These are phyloP conservation scores for Stagonosporopsis cucurbitacearum DNA, from an alignment of 2,329 filamentous ascomycete genomes.

Conservation along the genomic window DNA sequence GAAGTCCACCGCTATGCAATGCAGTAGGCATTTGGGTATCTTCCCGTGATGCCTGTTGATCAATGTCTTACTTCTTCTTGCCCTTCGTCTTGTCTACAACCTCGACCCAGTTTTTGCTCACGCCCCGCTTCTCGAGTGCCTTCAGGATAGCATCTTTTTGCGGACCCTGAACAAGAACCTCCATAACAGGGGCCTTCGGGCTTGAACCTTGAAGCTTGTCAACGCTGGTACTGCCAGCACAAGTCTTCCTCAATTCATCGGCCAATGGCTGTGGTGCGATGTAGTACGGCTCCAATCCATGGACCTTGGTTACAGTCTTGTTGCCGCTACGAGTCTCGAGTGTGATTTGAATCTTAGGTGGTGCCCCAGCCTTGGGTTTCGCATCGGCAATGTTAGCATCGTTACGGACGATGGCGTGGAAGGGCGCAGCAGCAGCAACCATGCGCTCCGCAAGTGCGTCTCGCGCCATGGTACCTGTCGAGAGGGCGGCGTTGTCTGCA, in stretches of 20 bases:
- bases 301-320: constrained; percentile 69
- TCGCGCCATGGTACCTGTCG: constrained; percentile 64
- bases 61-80: constrained; percentile 57
- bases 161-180: constrained; percentile 71
- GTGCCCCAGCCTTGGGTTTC: constrained; percentile 66
- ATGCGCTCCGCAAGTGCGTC: constrained; percentile 68
- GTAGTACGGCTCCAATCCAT: constrained; percentile 66
- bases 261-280: constrained; percentile 66
- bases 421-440: constrained; percentile 61
- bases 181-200: constrained; percentile 68
- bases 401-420: constrained; percentile 64
- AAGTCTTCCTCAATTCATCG: constrained; percentile 71
- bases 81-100: constrained; percentile 72
- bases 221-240: constrained; percentile 71
- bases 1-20: not conserved
- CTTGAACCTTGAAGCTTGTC: constrained; percentile 65
- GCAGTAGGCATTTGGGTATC: constrained; percentile 8
- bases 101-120: constrained; percentile 66
- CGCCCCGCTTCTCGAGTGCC: constrained; percentile 65
- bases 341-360: constrained; percentile 65
- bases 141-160: constrained; percentile 67
- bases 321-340: constrained; percentile 70
- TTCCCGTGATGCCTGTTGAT: not conserved
- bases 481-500: constrained; percentile 63
- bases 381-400: constrained; percentile 48